Percentiles rank a stretch among this genome's conserved stretches.
These are phyloP conservation scores for Elsinoe fawcettii DNA, from an alignment of 2,329 filamentous ascomycete genomes.

Conservation along the genomic window DNA sequence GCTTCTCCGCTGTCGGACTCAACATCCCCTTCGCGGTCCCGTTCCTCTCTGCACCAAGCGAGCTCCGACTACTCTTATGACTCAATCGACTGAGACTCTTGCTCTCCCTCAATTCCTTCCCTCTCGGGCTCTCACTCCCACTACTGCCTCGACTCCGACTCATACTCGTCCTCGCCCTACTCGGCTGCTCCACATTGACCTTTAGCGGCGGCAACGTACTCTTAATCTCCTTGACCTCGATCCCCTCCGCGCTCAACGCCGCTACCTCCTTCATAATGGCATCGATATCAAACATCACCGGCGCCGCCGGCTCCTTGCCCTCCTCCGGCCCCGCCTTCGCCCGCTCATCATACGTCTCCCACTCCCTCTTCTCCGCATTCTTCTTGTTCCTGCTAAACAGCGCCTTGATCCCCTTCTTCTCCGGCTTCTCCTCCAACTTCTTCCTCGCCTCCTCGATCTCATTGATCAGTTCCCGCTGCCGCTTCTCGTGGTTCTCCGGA, in stretches of 20 bases:
- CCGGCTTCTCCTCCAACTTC: slow-evolving; percentile 69
- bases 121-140: slow-evolving; percentile 29
- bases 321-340: slow-evolving; percentile 43
- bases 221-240: slow-evolving; percentile 78
- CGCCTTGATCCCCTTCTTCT: slow-evolving; percentile 59
- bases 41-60: not conserved
- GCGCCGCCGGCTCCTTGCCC: slow-evolving; percentile 40
- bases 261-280: slow-evolving; percentile 65
- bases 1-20: slow-evolving; percentile 23
- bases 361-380: slow-evolving; percentile 68
- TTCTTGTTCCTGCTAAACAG: slow-evolving; percentile 81
- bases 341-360: slow-evolving; percentile 85
- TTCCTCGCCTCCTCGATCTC: slow-evolving; percentile 93
- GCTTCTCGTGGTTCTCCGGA: slow-evolving; percentile 79
- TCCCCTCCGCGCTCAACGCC: slow-evolving; percentile 65
- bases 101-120: slow-evolving; percentile 26
- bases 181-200: slow-evolving; percentile 39
- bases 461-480: slow-evolving; percentile 87
- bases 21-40: slow-evolving; percentile 19
- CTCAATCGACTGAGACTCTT: slow-evolving; percentile 35
- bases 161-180: slow-evolving; percentile 4
- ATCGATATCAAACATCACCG: slow-evolving; percentile 86
- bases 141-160: slow-evolving; percentile 1
- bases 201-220: slow-evolving; percentile 88
- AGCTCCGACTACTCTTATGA: slow-evolving; percentile 9